Evolutionary conservation across 129 eudicot species (phyloP), one percentile per base, ranked within the genome.

Genomic region (Mikania micrantha): DNA sequence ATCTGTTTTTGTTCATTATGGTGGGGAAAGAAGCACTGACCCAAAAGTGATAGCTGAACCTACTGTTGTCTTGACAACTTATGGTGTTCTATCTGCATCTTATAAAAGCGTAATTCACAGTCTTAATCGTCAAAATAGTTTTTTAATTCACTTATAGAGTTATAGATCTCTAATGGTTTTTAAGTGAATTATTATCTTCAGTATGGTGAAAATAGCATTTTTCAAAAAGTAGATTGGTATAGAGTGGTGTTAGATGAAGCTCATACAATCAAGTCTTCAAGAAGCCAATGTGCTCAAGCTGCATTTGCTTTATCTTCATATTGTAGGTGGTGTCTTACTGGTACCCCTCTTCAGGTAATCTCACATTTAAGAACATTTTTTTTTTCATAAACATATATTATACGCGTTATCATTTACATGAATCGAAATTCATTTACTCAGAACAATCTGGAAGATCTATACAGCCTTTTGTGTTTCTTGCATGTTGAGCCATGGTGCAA

Each of bases 401-500:
- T n/a, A n/a, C n/a, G n/a, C n/a, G n/a, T n/a, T 35, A 24, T 15
- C 12, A 16, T 22, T 53, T 15, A 38, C 6, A 49, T 28, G 11
- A 68, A 68, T 1, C 15, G 36, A 17, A 16, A 4, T 25, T 34
- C 21, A 9, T 75, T 62, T 22, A 17, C 79, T 82, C 88, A 86
- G 96, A 90, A 90, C 73, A 87, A 85, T 64, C 78, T 90, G 81
- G 97, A 90, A 65, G 95, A 90, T 62, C 79, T 87, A 5, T 90
- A 71, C 74, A 87, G 97, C 73, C 89, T 90, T 25, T 63, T 90
- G 16, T 90, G 95, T 78, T 90, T 90, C 80, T 80, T 90, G 81
- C 95, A 81, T 69, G 97, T 90, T 42, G 95, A 90, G 76, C 97
- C 97, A 64, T 90, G 97, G 97, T 87, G 97, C 81, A 90, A 90